A percentile compares a stretch with the other conserved stretches of the same genome.
Evolutionary conservation across 2,329 filamentous ascomycete genomes (phyloP).

Genomic region (Phialemoniopsis sp.): DNA sequence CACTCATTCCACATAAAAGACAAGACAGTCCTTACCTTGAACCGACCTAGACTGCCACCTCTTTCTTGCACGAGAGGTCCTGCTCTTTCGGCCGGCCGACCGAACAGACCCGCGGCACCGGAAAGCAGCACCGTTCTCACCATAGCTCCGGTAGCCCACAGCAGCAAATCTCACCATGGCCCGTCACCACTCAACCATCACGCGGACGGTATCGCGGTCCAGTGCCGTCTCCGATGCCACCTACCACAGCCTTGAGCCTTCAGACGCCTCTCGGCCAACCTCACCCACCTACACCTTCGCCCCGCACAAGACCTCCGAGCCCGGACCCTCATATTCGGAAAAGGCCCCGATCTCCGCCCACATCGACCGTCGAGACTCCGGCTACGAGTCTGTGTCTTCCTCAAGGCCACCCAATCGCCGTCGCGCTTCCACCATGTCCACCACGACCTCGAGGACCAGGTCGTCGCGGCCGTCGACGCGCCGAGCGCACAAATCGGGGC

Average conservation of each 20-base stretch:
- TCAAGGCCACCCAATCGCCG: constrained; percentile 16
- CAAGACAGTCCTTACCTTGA: too few relatives aligned
- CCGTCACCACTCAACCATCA: too few relatives aligned
- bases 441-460: constrained; percentile 22
- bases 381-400: constrained; percentile 45
- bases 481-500: constrained; percentile 32
- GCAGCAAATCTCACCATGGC: too few relatives aligned
- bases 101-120: too few relatives aligned
- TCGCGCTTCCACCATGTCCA: constrained; percentile 20
- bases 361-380: constrained; percentile 48
- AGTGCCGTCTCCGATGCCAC: constrained; percentile 36
- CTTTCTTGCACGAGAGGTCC: too few relatives aligned
- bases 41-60: too few relatives aligned
- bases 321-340: not conserved
- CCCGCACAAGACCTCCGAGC: too few relatives aligned
- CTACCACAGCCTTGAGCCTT: constrained; percentile 43
- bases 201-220: not conserved
- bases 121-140: too few relatives aligned
- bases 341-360: constrained; percentile 5
- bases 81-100: too few relatives aligned
- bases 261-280: not conserved
- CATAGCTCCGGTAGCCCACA: too few relatives aligned
- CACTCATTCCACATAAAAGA: too few relatives aligned
- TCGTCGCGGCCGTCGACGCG: constrained; percentile 34
- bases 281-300: too few relatives aligned